Base-by-base conservation (phyloP, 179 eudicot species). In the Patellifolia procumbens region DNA sequence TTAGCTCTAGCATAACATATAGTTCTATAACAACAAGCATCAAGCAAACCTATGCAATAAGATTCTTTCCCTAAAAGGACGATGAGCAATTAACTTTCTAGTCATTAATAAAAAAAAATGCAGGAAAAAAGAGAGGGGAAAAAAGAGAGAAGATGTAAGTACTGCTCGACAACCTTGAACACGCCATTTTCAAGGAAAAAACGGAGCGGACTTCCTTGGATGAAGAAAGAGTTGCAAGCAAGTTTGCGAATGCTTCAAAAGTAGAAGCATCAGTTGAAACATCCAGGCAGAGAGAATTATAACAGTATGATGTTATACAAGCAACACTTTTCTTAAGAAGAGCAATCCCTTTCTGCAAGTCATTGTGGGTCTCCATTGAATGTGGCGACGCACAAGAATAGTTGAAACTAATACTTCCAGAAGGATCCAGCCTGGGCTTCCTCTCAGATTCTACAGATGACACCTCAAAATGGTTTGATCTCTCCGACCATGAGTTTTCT, bases 301-400 rank as follows among this genome's bases (percentile, higher is more conserved):
- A 91, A 75, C 98, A 96, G 81, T 91, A 91, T 37, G 98, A 94
- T 39, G 98, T 96, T 39, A 90, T 78, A 74, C 98, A 93, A 65
- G 99, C 96, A 79, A 96, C 99, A 85, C 98, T 96, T 83, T 93
- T 96, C 86, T 96, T 96, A 65, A 96, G 90, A 79, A 96, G 98
- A 73, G 98, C 90, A 75, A 96, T 93, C 80, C 99, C 99, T 85
- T 90, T 96, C 82, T 96, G 99, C 88, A 96, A 79, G 69, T 96
- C 99, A 76, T 86, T 85, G 84, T 96, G 99, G 19, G 84, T 85
- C 80, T 95, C 88, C 74, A 89, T 73, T 32, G 98, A 88, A 83
- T 95, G 98, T 1, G 89, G 90, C 1, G 97, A 95, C 43, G 97
- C 96, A 49, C 89, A 83, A 78, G 94, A 79, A 83, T 88, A 93